These are phyloP conservation scores for Tetragonia tetragonoides DNA, from an alignment of 148 eudicot genomes.

Conservation along the genomic window DNA sequence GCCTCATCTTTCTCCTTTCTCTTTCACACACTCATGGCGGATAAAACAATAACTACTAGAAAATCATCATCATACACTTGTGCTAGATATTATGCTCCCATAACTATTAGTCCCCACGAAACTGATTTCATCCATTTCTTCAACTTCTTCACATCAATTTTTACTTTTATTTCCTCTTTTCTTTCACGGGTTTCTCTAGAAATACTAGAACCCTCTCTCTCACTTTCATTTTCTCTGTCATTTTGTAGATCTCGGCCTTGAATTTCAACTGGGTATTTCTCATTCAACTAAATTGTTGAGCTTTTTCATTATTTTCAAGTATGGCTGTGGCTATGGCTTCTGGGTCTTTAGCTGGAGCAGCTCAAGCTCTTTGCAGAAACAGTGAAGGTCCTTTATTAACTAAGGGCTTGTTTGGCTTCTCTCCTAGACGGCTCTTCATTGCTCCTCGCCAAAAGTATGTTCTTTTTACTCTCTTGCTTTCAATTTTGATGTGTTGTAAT, in stretches of 20 bases:
- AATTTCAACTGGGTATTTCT: background rate
- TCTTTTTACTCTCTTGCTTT: background rate
- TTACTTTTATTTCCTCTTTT: background rate
- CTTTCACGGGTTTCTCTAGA: slow-evolving; percentile 21
- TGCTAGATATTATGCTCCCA: slow-evolving; percentile 15
- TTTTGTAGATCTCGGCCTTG: slow-evolving; percentile 22
- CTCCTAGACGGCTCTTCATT: slow-evolving; percentile 38
- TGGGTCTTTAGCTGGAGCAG: slow-evolving; percentile 39
- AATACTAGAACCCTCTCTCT: background rate
- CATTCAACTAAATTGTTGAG: background rate
- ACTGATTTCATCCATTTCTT: slow-evolving; percentile 19
- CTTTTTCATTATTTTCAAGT: background rate
- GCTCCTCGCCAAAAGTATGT: slow-evolving; percentile 45
- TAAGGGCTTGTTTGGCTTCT: slow-evolving; percentile 41
- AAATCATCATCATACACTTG: slow-evolving; percentile 18
- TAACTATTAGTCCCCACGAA: slow-evolving; percentile 11
- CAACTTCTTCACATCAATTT: background rate
- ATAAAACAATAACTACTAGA: slow-evolving; percentile 28
- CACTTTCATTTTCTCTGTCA: background rate
- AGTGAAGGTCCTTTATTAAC: slow-evolving; percentile 37
- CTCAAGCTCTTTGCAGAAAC: slow-evolving; percentile 37
- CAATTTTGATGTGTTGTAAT: background rate
- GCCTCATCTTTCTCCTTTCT: slow-evolving; percentile 11
- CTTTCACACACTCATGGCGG: slow-evolving; percentile 35
- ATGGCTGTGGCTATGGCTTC: slow-evolving; percentile 87